Evolutionary conservation across 495 filamentous ascomycete species (phyloP), one percentile per base, ranked within the genome.

Genomic region (Xylaria acuta): DNA sequence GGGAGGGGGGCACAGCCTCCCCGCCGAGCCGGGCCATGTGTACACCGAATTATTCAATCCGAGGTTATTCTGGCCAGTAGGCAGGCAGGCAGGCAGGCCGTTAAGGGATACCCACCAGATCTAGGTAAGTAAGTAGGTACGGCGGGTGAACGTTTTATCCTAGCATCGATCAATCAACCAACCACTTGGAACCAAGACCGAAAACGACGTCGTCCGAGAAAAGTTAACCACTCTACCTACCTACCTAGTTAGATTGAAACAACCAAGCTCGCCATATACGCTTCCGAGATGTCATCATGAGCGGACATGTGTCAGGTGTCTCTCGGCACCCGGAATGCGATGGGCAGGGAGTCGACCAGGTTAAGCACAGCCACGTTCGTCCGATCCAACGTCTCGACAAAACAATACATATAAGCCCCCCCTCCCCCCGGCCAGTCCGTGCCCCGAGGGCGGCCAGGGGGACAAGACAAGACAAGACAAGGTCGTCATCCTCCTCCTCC

Each of bases 281-380:
- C 49, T 54, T n/a, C 32, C 34, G 45, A 36, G n/a, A 32, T 43
- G 66, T 47, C 22, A 20, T 47, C 22, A 20, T 9, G 36, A 9
- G n/a, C 16, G 18, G 53, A 18, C 51, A 58, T 59, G 51, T 69
- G 38, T 69, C 66, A 59, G 49, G 51, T 59, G 40, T 56, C 3
- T 30, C 65, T 56, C 20, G 14, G 45, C 27, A 7, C 47, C 64
- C 41, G 41, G 38, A 53, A 56, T 54, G 41, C 63, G 41, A 65
- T 60, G 58, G 58, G 32, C 54, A 59, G 54, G 30, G 14, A 16
- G 27, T 32, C 27, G 27, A 32, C 32, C 32, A 38, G 53, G 6
- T 5, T 7, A 40, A n/a, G 27, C 63, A 49, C 27, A 34, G 63
- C 63, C 63, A 34, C 63, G 43, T 65, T 60, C 58, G 32, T 60